Evolutionary conservation across 2,329 filamentous ascomycete species (phyloP).

Genomic region (Arthrobotrys musiformis): DNA sequence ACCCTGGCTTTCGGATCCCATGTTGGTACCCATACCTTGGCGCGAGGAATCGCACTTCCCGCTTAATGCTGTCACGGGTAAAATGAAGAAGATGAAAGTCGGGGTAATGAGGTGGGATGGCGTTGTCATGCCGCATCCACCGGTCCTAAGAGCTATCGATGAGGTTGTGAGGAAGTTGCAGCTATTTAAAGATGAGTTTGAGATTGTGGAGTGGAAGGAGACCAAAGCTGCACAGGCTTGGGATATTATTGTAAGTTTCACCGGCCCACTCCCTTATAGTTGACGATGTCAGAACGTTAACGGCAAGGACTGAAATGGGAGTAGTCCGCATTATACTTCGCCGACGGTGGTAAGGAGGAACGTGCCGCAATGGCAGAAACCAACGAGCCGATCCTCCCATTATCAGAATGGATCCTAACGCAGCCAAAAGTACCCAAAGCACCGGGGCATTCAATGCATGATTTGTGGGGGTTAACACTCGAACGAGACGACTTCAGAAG

Average conservation of each 20-base stretch:
- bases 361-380: conserved; percentile 66
- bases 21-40: conserved; percentile 54
- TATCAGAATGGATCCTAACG: conserved; percentile 71
- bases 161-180: conserved; percentile 68
- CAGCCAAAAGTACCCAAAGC: conserved; percentile 65
- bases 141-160: conserved; percentile 69
- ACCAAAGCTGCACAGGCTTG: conserved; percentile 68
- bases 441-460: conserved; percentile 62
- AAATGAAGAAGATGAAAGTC: conserved; percentile 68
- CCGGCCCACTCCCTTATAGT: not conserved
- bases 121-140: conserved; percentile 71
- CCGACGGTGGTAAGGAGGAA: conserved; percentile 71
- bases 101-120: conserved; percentile 71
- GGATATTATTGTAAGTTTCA: conserved; percentile 64
- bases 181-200: conserved; percentile 65
- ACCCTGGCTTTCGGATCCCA: conserved; percentile 56
- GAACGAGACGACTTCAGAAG: conserved; percentile 66
- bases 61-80: conserved; percentile 47
- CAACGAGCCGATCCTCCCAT: conserved; percentile 70
- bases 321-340: conserved; percentile 67
- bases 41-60: conserved; percentile 44
- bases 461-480: conserved; percentile 63
- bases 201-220: conserved; percentile 70
- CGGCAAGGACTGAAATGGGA: conserved; percentile 55
- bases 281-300: not conserved